phyloP scores from a whole-genome alignment of 2,329 filamentous ascomycete species.

The Ophiostoma quercus region DNA sequence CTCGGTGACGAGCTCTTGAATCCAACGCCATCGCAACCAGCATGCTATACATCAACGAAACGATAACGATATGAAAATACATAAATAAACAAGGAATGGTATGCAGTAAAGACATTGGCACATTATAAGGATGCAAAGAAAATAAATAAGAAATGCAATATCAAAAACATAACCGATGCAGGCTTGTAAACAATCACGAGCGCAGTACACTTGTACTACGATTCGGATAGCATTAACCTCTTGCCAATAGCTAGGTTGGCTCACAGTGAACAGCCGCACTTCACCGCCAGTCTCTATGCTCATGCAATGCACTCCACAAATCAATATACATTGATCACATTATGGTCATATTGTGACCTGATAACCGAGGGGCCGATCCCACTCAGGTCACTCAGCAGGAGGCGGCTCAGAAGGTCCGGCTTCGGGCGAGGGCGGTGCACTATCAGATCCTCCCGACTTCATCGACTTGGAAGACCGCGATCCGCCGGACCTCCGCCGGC shows the following conservation, averaged over 20 bases:
- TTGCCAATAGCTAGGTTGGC: background rate
- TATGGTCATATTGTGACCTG: background rate
- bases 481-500: slow-evolving; percentile 12
- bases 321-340: background rate
- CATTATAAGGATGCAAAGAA: too few species aligned
- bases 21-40: slow-evolving; percentile 12
- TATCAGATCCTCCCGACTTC: slow-evolving; percentile 18
- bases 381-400: background rate
- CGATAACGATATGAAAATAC: background rate
- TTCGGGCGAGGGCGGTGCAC: slow-evolving; percentile 21
- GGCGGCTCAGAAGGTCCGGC: slow-evolving; percentile 15
- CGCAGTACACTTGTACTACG: background rate
- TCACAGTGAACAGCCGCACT: background rate
- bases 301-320: background rate
- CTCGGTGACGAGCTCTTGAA: slow-evolving; percentile 18
- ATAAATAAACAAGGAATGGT: background rate
- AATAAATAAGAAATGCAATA: background rate
- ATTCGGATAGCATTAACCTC: too few species aligned
- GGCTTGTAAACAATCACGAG: background rate
- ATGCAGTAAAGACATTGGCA: background rate
- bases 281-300: background rate
- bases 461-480: slow-evolving; percentile 21
- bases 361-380: too few species aligned
- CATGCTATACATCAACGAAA: background rate
- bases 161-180: background rate